Percentiles rank a stretch among this genome's conserved stretches.
Evolutionary conservation across 768 basidiomycete species (phyloP).

Genomic region (Pleurotus tuoliensis): DNA sequence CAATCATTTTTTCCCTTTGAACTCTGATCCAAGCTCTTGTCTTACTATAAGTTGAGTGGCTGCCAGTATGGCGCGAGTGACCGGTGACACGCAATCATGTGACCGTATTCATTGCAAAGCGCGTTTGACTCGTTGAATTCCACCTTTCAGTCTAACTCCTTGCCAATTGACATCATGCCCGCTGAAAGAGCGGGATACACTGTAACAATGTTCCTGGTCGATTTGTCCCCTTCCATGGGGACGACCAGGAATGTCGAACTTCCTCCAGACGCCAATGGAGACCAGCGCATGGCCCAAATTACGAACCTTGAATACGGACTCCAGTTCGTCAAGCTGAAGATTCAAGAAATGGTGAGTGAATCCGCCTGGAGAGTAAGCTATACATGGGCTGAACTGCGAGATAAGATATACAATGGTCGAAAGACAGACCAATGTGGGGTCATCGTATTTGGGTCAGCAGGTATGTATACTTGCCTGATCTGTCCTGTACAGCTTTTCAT

Average conservation of each 20-base stretch:
- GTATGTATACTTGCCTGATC: constrained; percentile 22
- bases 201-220: constrained; percentile 86
- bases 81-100: too few relatives aligned
- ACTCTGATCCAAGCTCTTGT: too few relatives aligned
- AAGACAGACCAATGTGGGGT: constrained; percentile 96
- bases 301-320: constrained; percentile 79
- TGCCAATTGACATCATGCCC: constrained; percentile 47
- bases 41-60: too few relatives aligned
- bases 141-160: neutral
- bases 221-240: constrained; percentile 86
- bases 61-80: too few relatives aligned
- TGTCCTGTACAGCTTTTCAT: neutral
- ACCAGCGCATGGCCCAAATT: constrained; percentile 50
- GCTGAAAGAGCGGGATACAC: constrained; percentile 82
- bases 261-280: constrained; percentile 47
- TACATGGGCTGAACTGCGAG: neutral
- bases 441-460: constrained; percentile 80
- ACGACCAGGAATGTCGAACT: constrained; percentile 53
- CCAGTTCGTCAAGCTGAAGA: constrained; percentile 85
- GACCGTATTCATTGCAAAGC: too few relatives aligned
- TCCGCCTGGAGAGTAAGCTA: neutral
- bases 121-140: constrained; percentile 2
- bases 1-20: too few relatives aligned
- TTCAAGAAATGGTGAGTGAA: constrained; percentile 78
- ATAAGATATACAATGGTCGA: constrained; percentile 82